Evolutionary conservation across 768 basidiomycete genomes (phyloP).

Genomic region (Termitomyces bulborhizus): DNA sequence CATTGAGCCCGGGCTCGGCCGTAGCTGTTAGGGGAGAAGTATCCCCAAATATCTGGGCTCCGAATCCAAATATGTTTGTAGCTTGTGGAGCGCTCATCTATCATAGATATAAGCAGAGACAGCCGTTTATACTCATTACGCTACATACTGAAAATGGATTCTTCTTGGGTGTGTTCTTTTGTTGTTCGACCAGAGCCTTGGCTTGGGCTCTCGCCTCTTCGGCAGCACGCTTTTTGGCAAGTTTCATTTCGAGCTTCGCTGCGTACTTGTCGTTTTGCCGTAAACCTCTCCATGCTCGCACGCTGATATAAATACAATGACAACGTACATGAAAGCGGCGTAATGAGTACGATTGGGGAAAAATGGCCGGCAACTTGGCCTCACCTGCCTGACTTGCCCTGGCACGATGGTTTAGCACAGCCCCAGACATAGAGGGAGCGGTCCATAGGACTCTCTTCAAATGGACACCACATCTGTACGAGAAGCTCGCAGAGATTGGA

Average conservation of each 20-base stretch:
- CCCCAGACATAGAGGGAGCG: slow-evolving; percentile 84
- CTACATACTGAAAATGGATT: slow-evolving; percentile 70
- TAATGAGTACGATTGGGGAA: slow-evolving; percentile 11
- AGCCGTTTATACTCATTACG: neutral
- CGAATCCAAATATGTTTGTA: slow-evolving; percentile 46
- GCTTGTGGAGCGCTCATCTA: slow-evolving; percentile 19
- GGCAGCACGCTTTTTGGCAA: slow-evolving; percentile 30
- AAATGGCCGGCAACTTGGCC: slow-evolving; percentile 19
- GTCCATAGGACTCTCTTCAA: slow-evolving; percentile 81
- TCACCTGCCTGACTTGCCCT: slow-evolving; percentile 73
- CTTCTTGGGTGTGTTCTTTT: slow-evolving; percentile 24
- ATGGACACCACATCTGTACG: slow-evolving; percentile 86
- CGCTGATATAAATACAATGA: slow-evolving; percentile 31
- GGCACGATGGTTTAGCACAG: slow-evolving; percentile 65
- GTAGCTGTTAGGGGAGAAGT: slow-evolving; percentile 12
- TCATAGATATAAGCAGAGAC: slow-evolving; percentile 7
- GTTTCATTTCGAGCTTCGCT: slow-evolving; percentile 57
- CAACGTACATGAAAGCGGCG: neutral
- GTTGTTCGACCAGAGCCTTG: slow-evolving; percentile 24
- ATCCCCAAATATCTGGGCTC: slow-evolving; percentile 61
- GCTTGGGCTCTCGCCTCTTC: slow-evolving; percentile 30
- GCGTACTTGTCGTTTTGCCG: slow-evolving; percentile 73
- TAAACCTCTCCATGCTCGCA: slow-evolving; percentile 78
- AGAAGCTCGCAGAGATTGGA: slow-evolving; percentile 72
- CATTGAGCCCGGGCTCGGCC: slow-evolving; percentile 15